phyloP scores from a whole-genome alignment of 306 rosid genomes.

The Rosa rugosa region DNA sequence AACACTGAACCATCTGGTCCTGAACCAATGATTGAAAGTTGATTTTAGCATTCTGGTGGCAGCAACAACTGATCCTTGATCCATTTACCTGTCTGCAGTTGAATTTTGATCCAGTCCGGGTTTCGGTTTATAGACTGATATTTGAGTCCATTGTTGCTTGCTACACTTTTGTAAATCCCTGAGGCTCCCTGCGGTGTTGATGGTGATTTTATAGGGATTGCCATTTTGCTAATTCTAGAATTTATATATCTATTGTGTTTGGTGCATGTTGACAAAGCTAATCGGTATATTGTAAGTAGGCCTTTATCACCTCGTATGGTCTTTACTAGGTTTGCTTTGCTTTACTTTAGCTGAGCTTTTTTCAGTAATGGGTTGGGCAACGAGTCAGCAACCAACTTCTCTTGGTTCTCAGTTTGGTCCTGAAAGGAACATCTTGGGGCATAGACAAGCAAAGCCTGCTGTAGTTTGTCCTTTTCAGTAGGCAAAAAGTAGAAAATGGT shows the following conservation, averaged over 20 bases:
- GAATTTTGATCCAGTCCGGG: conserved; percentile 16
- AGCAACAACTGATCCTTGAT: conserved; percentile 17
- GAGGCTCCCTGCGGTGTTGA: conserved; percentile 4
- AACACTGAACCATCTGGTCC: conserved; percentile 68
- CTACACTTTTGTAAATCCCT: conserved; percentile 24
- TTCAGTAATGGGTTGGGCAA: neutral
- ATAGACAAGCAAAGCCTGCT: neutral
- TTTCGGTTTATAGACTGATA: conserved; percentile 12
- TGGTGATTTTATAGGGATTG: neutral
- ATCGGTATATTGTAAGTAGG: neutral
- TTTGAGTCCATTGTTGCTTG: conserved; percentile 21
- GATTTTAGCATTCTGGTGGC: conserved; percentile 29
- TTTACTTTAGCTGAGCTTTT: neutral
- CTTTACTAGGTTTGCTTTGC: neutral
- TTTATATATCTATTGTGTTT: neutral
- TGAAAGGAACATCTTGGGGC: neutral
- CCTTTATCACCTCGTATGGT: neutral
- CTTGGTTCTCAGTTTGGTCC: neutral
- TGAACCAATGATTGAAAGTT: conserved; percentile 92
- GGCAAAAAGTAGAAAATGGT: neutral
- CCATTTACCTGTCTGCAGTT: conserved; percentile 5
- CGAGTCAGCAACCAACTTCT: neutral
- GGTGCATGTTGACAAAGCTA: neutral
- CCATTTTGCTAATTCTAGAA: conserved; percentile 3
- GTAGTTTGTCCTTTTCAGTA: neutral